Conservation (phyloP, 116 monocot species). For the Zostera marina region DNA sequence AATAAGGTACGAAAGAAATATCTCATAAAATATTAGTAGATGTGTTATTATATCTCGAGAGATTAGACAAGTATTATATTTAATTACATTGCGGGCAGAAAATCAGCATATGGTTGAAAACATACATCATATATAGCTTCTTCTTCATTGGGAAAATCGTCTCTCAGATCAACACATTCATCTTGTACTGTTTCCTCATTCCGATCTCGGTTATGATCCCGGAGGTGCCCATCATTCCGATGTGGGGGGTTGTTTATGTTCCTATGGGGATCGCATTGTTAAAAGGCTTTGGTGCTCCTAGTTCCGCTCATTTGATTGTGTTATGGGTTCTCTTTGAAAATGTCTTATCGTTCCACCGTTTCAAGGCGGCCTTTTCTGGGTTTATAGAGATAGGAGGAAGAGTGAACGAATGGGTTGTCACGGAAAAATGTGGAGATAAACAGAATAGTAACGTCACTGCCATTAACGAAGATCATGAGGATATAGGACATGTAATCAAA, state of each 20-base stretch:
- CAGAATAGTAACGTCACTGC: neutral
- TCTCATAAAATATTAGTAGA: too few relatives aligned
- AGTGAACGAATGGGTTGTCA: slow-evolving; percentile 16
- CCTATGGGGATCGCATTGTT: slow-evolving; percentile 3
- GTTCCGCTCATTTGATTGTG: slow-evolving; percentile 10
- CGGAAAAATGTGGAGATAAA: slow-evolving; percentile 10
- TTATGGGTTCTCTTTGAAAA: slow-evolving; percentile 15
- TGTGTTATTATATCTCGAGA: too few relatives aligned
- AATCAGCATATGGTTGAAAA: slow-evolving; percentile 5
- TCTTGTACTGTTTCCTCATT: slow-evolving; percentile 15
- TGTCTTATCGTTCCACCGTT: slow-evolving; percentile 10
- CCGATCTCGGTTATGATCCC: slow-evolving; percentile 9
- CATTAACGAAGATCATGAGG: neutral
- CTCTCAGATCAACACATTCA: slow-evolving; percentile 8
- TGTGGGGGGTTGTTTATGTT: slow-evolving; percentile 11
- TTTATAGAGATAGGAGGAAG: slow-evolving; percentile 8
- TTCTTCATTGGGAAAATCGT: slow-evolving; percentile 15
- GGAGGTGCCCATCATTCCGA: slow-evolving; percentile 7
- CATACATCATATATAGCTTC: slow-evolving; percentile 16
- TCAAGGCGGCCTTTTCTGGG: slow-evolving; percentile 10
- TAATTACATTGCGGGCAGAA: neutral
- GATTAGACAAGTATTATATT: too few relatives aligned
- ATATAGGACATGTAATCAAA: neutral
- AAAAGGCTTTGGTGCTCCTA: slow-evolving; percentile 12
- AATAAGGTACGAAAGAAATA: slow-evolving; percentile 28